A percentile compares a stretch with the other conserved stretches of the same genome.
These are phyloP conservation scores for Colletotrichum falcatum DNA, from an alignment of 2,329 filamentous ascomycete species.

Conservation along the genomic window DNA sequence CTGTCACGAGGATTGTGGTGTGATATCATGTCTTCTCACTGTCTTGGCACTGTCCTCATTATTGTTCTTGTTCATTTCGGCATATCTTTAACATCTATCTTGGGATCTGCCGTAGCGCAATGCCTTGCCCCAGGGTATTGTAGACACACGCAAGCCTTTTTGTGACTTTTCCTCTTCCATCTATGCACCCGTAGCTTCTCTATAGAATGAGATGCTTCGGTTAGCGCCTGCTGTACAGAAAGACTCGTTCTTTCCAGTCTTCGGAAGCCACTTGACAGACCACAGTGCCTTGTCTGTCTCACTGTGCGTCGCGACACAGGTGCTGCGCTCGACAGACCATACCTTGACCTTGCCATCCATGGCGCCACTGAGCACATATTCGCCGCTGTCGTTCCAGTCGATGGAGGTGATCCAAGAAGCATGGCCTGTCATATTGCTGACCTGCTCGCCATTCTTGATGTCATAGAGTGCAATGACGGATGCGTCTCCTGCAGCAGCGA, in stretches of 20 bases:
- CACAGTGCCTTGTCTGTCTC: conserved; percentile 89
- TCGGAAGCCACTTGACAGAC: conserved; percentile 86
- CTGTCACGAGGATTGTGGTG: conserved; percentile 55
- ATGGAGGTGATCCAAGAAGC: conserved; percentile 90
- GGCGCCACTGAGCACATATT: conserved; percentile 87
- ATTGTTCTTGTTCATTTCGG: conserved; percentile 4
- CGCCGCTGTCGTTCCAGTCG: conserved; percentile 93
- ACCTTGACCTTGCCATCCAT: conserved; percentile 97
- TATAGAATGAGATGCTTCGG: conserved; percentile 82
- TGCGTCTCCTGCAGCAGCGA: conserved; percentile 92
- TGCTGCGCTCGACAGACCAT: conserved; percentile 87
- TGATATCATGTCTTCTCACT: background rate
- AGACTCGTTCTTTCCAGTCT: conserved; percentile 73
- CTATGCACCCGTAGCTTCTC: conserved; percentile 77
- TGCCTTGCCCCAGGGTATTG: conserved; percentile 11
- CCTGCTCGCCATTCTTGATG: conserved; percentile 90
- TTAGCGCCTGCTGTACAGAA: conserved; percentile 86
- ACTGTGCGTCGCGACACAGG: conserved; percentile 92
- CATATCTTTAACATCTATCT: conserved; percentile 8
- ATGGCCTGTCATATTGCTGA: conserved; percentile 84
- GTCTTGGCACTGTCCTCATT: conserved; percentile 2
- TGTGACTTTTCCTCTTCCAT: background rate
- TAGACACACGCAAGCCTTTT: background rate
- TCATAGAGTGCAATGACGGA: conserved; percentile 93
- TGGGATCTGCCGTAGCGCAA: background rate